These are phyloP conservation scores for Peziza echinospora DNA, from an alignment of 495 filamentous ascomycete species.

Conservation along the genomic window DNA sequence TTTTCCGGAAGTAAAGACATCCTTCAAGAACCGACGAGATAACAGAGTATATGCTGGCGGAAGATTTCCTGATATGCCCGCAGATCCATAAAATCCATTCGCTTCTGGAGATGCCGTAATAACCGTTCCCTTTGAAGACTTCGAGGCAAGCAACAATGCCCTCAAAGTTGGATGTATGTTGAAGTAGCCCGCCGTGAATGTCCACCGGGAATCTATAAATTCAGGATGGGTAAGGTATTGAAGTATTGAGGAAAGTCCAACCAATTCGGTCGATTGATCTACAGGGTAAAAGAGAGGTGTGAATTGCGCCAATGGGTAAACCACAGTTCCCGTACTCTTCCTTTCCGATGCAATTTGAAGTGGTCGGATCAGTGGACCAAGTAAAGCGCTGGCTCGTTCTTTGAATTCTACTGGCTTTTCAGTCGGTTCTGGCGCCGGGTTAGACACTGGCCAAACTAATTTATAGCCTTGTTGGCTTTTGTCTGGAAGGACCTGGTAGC, in stretches of 20 bases:
- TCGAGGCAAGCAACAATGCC: conserved; percentile 49
- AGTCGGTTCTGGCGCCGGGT: conserved; percentile 49
- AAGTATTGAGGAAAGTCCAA: conserved; percentile 52
- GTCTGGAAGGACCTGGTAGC: conserved; percentile 52
- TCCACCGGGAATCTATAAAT: conserved; percentile 54
- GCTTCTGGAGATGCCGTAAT: conserved; percentile 86
- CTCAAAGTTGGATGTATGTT: conserved; percentile 75
- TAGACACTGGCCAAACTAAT: conserved; percentile 58
- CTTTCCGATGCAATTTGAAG: conserved; percentile 30
- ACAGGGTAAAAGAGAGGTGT: conserved; percentile 51
- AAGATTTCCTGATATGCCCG: conserved; percentile 70
- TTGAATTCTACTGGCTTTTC: conserved; percentile 45
- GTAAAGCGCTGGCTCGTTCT: conserved; percentile 37
- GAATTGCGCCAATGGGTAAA: conserved; percentile 73
- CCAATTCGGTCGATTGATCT: conserved; percentile 72
- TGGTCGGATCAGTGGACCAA: conserved; percentile 43
- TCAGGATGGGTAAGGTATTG: conserved; percentile 35
- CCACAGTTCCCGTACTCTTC: conserved; percentile 21
- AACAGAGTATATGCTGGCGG: conserved; percentile 82
- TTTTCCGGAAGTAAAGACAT: conserved; percentile 38
- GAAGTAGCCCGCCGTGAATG: conserved; percentile 95
- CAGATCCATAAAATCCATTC: conserved; percentile 85
- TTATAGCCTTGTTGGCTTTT: conserved; percentile 39
- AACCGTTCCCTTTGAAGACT: conserved; percentile 47
- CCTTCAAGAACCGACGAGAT: conserved; percentile 46